Conservation (phyloP, 352 stramenopile species). For the Phytophthora ohioensis region DNA sequence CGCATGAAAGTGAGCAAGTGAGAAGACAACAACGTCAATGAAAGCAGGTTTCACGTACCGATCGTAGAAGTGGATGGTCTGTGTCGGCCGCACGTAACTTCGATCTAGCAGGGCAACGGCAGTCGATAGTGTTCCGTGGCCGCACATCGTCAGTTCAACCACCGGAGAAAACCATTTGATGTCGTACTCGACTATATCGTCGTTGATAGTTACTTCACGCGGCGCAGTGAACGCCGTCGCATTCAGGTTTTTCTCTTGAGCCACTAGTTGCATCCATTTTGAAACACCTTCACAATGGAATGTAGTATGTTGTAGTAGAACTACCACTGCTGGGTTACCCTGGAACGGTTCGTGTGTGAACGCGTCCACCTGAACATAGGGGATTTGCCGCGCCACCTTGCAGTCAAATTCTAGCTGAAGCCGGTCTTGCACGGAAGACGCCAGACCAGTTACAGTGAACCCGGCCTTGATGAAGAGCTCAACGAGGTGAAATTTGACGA, state of each 20-base stretch:
- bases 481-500: too few species aligned
- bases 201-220: not conserved
- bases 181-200: not conserved
- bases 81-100: constrained; percentile 1
- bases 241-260: constrained; percentile 11
- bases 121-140: constrained; percentile 13
- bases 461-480: too few species aligned
- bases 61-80: constrained; percentile 15
- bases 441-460: too few species aligned
- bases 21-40: too few species aligned
- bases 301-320: not conserved
- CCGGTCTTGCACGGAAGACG: too few species aligned
- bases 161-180: constrained; percentile 13
- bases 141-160: constrained; percentile 9
- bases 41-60: not conserved
- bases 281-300: constrained; percentile 4
- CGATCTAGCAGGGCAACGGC: constrained; percentile 8
- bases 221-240: constrained; percentile 7
- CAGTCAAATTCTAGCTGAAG: too few species aligned
- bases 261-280: constrained; percentile 14
- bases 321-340: constrained; percentile 8
- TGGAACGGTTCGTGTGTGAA: constrained; percentile 7
- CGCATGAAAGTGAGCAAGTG: too few species aligned
- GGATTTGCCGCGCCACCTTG: too few species aligned
- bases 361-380: constrained; percentile 9